A percentile compares a stretch with the other conserved stretches of the same genome.
phyloP scores from a whole-genome alignment of 1,284 basidiomycete species.

The Trametes pubescens region DNA sequence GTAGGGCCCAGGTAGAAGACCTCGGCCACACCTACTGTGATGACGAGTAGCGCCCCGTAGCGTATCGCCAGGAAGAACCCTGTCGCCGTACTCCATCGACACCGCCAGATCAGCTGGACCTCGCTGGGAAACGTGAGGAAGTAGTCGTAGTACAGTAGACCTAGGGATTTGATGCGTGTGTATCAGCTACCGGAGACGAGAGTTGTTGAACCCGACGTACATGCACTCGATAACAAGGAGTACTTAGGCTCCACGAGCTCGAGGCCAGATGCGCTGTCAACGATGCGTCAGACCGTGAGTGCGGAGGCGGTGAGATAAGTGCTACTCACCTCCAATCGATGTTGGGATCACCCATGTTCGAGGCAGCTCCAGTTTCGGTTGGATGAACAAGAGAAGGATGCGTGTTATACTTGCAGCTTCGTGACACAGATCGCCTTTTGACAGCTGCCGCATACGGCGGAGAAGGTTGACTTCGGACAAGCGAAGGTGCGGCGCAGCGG shows the following conservation, averaged over 20 bases:
- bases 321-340: background rate
- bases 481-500: background rate
- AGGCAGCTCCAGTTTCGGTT: no score
- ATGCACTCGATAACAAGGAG: conserved; percentile 2
- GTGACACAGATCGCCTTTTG: background rate
- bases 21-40: background rate
- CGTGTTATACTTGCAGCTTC: background rate
- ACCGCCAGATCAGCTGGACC: background rate
- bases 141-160: conserved; percentile 11
- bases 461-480: background rate
- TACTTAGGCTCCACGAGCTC: background rate
- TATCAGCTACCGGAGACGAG: background rate
- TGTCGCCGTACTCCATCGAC: background rate
- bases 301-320: no score
- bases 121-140: background rate
- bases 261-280: background rate
- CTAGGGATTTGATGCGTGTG: background rate
- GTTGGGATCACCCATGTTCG: background rate
- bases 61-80: conserved; percentile 1
- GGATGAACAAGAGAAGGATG: background rate
- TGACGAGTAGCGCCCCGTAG: background rate
- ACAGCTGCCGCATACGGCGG: background rate
- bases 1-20: background rate
- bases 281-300: background rate
- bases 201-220: background rate